phyloP scores from a whole-genome alignment of 2,329 filamentous ascomycete genomes.

The Sclerotinia subarctica region DNA sequence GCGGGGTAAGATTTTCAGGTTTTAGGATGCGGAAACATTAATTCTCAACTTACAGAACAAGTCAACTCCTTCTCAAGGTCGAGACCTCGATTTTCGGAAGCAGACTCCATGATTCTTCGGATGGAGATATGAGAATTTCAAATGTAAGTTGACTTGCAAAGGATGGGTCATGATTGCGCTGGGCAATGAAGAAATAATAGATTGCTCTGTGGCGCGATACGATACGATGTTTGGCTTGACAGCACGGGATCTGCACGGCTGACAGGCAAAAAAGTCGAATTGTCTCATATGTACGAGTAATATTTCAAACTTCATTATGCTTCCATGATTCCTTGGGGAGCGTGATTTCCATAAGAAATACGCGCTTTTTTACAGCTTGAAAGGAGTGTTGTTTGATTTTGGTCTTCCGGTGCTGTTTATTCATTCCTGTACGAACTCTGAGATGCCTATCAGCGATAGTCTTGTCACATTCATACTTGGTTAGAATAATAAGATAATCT shows the following conservation, averaged over 20 bases:
- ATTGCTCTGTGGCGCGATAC: slow-evolving; percentile 16
- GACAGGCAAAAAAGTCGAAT: not conserved
- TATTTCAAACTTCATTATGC: no score
- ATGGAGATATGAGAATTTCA: slow-evolving; percentile 4
- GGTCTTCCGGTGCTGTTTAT: not conserved
- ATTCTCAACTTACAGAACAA: slow-evolving; percentile 71
- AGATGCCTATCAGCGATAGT: no score
- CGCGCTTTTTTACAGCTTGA: not conserved
- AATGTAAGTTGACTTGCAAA: slow-evolving; percentile 17
- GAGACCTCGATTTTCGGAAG: slow-evolving; percentile 50
- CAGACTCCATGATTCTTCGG: slow-evolving; percentile 43
- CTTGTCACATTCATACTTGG: not conserved
- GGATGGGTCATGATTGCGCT: slow-evolving; percentile 21
- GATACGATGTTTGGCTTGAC: slow-evolving; percentile 8
- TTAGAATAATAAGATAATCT: not conserved
- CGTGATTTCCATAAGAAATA: no score
- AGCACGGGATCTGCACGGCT: slow-evolving; percentile 10
- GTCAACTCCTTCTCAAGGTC: slow-evolving; percentile 92
- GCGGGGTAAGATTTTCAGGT: slow-evolving; percentile 4
- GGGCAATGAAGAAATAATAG: slow-evolving; percentile 18
- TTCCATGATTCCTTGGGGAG: not conserved
- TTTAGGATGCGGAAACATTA: slow-evolving; percentile 10
- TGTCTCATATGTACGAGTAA: not conserved
- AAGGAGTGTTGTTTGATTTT: not conserved
- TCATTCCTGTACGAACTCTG: no score